Conservation (phyloP, 371 early-diverging fungal genomes). For the Saksenaea vasiformis region DNA sequence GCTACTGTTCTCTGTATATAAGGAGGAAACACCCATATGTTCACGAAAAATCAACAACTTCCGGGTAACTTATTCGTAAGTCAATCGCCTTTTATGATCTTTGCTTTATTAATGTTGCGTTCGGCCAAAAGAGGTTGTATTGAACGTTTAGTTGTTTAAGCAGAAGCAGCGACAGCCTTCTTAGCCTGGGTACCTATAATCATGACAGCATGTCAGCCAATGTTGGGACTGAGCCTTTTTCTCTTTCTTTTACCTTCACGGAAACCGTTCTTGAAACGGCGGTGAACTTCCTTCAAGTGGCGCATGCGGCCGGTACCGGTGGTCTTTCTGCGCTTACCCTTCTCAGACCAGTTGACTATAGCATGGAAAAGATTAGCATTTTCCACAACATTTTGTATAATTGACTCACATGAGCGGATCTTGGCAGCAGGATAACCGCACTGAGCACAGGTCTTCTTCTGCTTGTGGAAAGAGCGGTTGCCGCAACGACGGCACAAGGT, state of each 20-base stretch:
- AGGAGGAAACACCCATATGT: too few species aligned
- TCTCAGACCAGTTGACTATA: conserved; percentile 89
- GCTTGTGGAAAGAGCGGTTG: conserved; percentile 97
- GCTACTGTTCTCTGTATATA: too few species aligned
- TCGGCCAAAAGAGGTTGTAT: background rate
- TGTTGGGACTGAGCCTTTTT: too few species aligned
- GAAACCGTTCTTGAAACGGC: conserved; percentile 96
- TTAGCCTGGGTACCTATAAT: conserved; percentile 24
- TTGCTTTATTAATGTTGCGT: conserved; percentile 4
- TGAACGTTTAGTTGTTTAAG: conserved; percentile 19
- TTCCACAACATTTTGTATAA: background rate
- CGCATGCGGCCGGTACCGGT: conserved; percentile 98
- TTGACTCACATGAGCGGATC: conserved; percentile 84
- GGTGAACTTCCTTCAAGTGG: conserved; percentile 86
- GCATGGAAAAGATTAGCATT: background rate
- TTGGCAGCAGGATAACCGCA: conserved; percentile 99
- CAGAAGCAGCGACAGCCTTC: conserved; percentile 26
- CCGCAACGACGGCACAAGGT: conserved; percentile 98
- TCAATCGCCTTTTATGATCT: background rate
- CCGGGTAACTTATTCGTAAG: too few species aligned
- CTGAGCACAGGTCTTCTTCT: conserved; percentile 98
- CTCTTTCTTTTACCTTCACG: conserved; percentile 66
- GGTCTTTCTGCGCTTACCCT: conserved; percentile 96
- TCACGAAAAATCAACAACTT: too few species aligned
- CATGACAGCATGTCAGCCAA: background rate